These are phyloP conservation scores for Termitomyces eurrhizus DNA, from an alignment of 768 basidiomycete species.

Conservation along the genomic window DNA sequence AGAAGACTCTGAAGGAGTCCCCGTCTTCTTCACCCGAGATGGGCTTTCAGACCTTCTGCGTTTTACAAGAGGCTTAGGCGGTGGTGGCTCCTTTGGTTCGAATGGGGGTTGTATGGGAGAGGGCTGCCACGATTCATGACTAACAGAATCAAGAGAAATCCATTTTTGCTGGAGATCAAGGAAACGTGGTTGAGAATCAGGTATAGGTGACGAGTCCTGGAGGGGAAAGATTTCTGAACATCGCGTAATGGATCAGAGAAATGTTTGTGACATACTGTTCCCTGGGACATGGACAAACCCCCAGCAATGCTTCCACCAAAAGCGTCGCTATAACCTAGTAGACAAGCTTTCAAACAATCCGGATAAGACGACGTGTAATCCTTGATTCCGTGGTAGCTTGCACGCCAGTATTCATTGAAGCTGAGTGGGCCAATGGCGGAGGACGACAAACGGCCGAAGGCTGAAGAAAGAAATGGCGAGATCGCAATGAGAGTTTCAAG, in stretches of 20 bases:
- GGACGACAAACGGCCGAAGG: slow-evolving; percentile 39
- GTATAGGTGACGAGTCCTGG: slow-evolving; percentile 15
- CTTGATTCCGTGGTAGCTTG: slow-evolving; percentile 42
- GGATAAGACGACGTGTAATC: slow-evolving; percentile 38
- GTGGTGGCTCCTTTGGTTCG: not conserved
- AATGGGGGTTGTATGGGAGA: not conserved
- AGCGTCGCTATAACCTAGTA: slow-evolving; percentile 43
- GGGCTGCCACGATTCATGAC: not conserved
- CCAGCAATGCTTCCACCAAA: slow-evolving; percentile 46
- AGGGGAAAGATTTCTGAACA: not conserved
- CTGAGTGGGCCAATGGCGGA: slow-evolving; percentile 48
- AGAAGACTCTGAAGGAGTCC: not conserved
- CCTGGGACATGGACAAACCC: slow-evolving; percentile 38
- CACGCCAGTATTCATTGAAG: slow-evolving; percentile 58
- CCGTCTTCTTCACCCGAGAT: not conserved
- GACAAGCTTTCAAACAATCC: slow-evolving; percentile 38
- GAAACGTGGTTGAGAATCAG: slow-evolving; percentile 26
- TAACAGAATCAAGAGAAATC: not conserved
- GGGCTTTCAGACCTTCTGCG: not conserved
- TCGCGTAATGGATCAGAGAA: not conserved
- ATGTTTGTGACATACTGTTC: slow-evolving; percentile 23
- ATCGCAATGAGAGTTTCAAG: slow-evolving; percentile 34
- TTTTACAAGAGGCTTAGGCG: slow-evolving; percentile 4
- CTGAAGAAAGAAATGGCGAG: slow-evolving; percentile 45
- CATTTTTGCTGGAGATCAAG: not conserved